Percentiles rank a stretch among this genome's conserved stretches.
Conservation (phyloP, 192 early-diverging fungal genomes). For the Coemansia sp. region DNA sequence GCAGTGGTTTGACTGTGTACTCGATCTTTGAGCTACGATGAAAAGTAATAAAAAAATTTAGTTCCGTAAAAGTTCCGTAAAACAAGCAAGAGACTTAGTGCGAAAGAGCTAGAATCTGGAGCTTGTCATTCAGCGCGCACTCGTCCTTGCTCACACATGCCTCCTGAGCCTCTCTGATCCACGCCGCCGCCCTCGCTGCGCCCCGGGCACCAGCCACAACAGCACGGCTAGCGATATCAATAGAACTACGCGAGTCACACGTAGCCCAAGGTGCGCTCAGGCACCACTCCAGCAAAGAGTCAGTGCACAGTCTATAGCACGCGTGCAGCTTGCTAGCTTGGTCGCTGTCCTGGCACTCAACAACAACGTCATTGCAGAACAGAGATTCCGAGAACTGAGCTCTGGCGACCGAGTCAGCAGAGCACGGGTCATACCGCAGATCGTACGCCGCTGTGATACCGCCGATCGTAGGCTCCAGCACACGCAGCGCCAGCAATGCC, state of each 20-base stretch:
- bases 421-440: constrained; percentile 20
- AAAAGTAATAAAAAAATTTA: neutral
- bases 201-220: too few relatives aligned
- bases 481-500: constrained; percentile 12
- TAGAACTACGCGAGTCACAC: neutral
- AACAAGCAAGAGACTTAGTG: neutral
- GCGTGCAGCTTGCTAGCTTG: neutral
- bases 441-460: neutral
- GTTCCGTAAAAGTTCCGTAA: too few relatives aligned
- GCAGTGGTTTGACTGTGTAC: constrained; percentile 45
- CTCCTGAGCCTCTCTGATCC: constrained; percentile 29
- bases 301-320: constrained; percentile 14
- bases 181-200: neutral
- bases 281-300: constrained; percentile 19
- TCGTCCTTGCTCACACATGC: neutral
- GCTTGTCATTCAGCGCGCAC: neutral
- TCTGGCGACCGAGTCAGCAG: constrained; percentile 6
- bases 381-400: constrained; percentile 17
- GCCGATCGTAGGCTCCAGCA: constrained; percentile 4
- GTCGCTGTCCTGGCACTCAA: neutral
- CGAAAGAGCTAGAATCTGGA: neutral
- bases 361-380: constrained; percentile 1
- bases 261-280: neutral
- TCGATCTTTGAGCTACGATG: constrained; percentile 6
- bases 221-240: constrained; percentile 19